Evolutionary conservation across 495 filamentous ascomycete genomes (phyloP).

Genomic region (Delitschia confertaspora): DNA sequence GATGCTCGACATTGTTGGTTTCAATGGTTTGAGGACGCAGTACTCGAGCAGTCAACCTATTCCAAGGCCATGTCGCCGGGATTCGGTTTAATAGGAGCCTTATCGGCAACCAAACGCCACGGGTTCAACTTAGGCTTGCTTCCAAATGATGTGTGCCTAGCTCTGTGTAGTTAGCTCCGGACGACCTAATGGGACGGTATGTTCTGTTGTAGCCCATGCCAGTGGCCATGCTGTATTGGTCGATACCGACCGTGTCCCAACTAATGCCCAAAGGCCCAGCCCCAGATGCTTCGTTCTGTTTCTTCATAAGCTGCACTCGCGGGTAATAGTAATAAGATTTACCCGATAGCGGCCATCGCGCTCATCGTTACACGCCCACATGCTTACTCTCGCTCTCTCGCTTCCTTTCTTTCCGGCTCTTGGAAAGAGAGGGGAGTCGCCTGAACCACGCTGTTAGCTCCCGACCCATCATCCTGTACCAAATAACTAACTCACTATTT

Average conservation of each 20-base stretch:
- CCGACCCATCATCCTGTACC: too few relatives aligned
- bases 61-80: constrained; percentile 28
- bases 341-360: constrained; percentile 9
- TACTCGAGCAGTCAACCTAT: constrained; percentile 2
- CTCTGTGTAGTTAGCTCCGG: background rate
- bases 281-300: too few relatives aligned
- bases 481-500: too few relatives aligned
- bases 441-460: too few relatives aligned
- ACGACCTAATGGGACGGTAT: constrained; percentile 13
- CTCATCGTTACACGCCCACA: too few relatives aligned
- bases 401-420: too few relatives aligned
- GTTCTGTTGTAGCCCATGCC: constrained; percentile 3
- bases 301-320: constrained; percentile 16
- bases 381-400: too few relatives aligned
- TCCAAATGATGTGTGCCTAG: background rate
- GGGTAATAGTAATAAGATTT: constrained; percentile 16
- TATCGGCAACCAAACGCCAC: constrained; percentile 10
- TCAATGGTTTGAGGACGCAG: background rate
- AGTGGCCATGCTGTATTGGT: constrained; percentile 10
- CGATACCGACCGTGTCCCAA: constrained; percentile 5
- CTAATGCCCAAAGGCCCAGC: constrained; percentile 1
- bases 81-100: constrained; percentile 16
- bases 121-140: constrained; percentile 1
- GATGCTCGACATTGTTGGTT: too few relatives aligned
- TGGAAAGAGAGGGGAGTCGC: too few relatives aligned